Conservation (phyloP, 2,329 filamentous ascomycete species). For the Geosmithia putterillii region DNA sequence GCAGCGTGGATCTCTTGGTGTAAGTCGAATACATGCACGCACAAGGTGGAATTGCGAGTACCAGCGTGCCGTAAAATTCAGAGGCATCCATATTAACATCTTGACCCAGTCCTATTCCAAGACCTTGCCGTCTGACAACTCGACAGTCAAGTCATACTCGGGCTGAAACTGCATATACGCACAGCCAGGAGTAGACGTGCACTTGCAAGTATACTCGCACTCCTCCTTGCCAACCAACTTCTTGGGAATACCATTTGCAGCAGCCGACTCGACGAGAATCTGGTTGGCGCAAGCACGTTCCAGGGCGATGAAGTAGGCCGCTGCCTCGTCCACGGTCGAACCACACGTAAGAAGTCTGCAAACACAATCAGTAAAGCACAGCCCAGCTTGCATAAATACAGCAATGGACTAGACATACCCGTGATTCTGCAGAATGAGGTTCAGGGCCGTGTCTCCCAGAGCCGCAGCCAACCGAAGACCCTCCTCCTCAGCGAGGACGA, state of each 20-base stretch:
- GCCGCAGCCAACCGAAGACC: slow-evolving; percentile 49
- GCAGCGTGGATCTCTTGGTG: no score
- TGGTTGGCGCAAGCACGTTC: slow-evolving; percentile 47
- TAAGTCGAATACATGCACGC: no score
- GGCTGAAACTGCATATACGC: slow-evolving; percentile 23
- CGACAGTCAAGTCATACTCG: slow-evolving; percentile 15
- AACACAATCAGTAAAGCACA: not conserved
- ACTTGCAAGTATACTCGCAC: slow-evolving; percentile 19
- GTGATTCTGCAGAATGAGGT: slow-evolving; percentile 56
- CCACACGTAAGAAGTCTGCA: slow-evolving; percentile 49
- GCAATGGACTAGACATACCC: slow-evolving; percentile 23
- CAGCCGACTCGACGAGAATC: slow-evolving; percentile 15
- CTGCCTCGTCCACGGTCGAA: slow-evolving; percentile 59
- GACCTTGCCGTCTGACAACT: not conserved
- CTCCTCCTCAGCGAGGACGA: slow-evolving; percentile 47
- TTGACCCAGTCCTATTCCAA: slow-evolving; percentile 18
- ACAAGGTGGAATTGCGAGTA: no score
- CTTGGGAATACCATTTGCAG: slow-evolving; percentile 12
- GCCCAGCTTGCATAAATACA: not conserved
- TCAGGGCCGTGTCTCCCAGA: slow-evolving; percentile 44
- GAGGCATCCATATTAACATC: no score
- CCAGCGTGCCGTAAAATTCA: no score
- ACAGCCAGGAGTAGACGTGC: slow-evolving; percentile 11
- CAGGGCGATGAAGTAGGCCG: slow-evolving; percentile 54
- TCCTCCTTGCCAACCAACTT: slow-evolving; percentile 27